Evolutionary conservation across 2,329 filamentous ascomycete species (phyloP), one percentile per base, ranked within the genome.

Genomic region (Basipetospora chlamydospora): DNA sequence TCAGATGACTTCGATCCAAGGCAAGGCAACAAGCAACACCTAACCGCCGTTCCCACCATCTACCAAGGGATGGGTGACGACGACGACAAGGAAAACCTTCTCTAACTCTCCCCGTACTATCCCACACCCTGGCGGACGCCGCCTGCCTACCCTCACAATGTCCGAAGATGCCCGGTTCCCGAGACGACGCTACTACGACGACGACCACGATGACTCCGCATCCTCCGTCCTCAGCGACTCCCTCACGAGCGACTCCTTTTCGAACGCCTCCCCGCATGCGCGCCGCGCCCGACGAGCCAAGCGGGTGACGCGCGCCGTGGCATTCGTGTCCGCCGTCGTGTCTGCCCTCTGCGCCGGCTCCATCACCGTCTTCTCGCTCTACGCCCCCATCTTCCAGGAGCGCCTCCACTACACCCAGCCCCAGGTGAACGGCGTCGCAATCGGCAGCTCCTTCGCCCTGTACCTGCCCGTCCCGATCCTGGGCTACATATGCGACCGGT

Each of bases 351-450:
- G 83, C 54, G 88, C 86, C 21, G 90, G 88, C 42, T 92, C 84
- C 49, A 84, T 96, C 50, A 86, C 85, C 34, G 82, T 86, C 33
- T 98, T 90, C 63, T 94, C 86, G 25, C 74, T 98, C 22, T 98
- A 96, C 55, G 90, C 82, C 7, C 87, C 84, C 46, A 67, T 92
- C 33, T 85, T 98, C 60, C 84, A 94, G 55, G 79, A 80, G 38
- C 77, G 78, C 30, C 67, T 98, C 35, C 80, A 77, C 51, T 98
- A 96, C 59, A 80, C 77, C 3, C 90, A 98, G 59, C 72, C 90
- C 43, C 83, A 90, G 55, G 85, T 98, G 57, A 96, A 96, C 57
- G 75, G 79, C 32, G 77, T 95, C 31, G 81, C 84, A 42, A 92
- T 92, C 47, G 78, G 80, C 12, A 85, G 85, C 38, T 88, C 87